Evolutionary conservation across 495 filamentous ascomycete species (phyloP), one percentile per base, ranked within the genome.

Genomic region (Hypoxylon intermedium): DNA sequence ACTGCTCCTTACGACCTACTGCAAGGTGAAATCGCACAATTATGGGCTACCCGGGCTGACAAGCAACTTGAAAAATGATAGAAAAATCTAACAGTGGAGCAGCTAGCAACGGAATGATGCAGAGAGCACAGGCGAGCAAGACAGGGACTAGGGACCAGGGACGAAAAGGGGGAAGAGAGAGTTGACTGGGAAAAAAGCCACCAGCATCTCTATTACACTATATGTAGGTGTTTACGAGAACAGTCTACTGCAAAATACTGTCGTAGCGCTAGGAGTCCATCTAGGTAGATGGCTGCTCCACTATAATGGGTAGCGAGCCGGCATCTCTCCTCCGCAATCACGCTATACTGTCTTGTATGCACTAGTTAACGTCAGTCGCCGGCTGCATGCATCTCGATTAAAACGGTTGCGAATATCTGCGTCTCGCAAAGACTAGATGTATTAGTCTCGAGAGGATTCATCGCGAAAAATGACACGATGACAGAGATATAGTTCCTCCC

Each of bases 331-430:
- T 55, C 50, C 49, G 33, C 38, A 51, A 65, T 59, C 55, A 55
- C 50, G 43, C 38, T 65, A 56, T 56, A 55, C 43, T 23, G n/a
- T n/a, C n/a, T n/a, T n/a, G n/a, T n/a, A n/a, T n/a, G n/a, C n/a
- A n/a, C n/a, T n/a, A n/a, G n/a, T n/a, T n/a, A n/a, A n/a, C n/a
- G n/a, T n/a, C n/a, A 42, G 33, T 20, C 31, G 36, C 40, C 24
- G 37, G 50, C 44, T 65, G 55, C 51, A 65, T 65, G 61, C 61
- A 60, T 38, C 28, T 55, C 31, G 61, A 65, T 60, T 19, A 60
- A 65, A 55, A 20, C 46, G 55, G 51, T 21, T 48, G 31, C 1
- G 15, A 44, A 38, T 50, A 16, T 16, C 51, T 65, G 55, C 51
- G 56, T 50, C n/a, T 50, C 7, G 28, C 41, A 46, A 45, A 20